These are phyloP conservation scores for Tricholoma flavovirens DNA, from an alignment of 768 basidiomycete species.

Conservation along the genomic window DNA sequence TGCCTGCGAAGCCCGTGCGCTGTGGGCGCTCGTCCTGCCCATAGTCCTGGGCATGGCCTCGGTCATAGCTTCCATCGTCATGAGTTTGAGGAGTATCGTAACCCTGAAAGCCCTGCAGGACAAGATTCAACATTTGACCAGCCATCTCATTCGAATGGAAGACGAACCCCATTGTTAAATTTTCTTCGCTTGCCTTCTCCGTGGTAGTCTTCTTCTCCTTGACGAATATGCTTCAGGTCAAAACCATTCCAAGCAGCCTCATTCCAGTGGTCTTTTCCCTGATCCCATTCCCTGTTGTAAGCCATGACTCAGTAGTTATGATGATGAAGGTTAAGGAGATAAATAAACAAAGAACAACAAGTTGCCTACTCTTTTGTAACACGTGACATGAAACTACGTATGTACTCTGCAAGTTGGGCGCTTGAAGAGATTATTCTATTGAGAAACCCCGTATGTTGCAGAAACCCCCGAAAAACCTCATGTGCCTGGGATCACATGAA, in stretches of 20 bases:
- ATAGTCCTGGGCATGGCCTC: slow-evolving; percentile 26
- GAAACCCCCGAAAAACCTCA: too few relatives aligned
- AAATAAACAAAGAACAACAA: slow-evolving; percentile 29
- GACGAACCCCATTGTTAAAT: slow-evolving; percentile 67
- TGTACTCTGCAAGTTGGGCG: too few relatives aligned
- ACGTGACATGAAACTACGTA: too few relatives aligned
- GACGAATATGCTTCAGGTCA: slow-evolving; percentile 38
- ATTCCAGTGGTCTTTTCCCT: slow-evolving; percentile 61
- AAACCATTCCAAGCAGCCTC: slow-evolving; percentile 40
- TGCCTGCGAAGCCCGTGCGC: slow-evolving; percentile 40
- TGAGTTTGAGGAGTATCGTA: slow-evolving; percentile 45
- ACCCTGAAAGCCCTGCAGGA: slow-evolving; percentile 34
- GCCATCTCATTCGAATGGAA: background rate
- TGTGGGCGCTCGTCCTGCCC: slow-evolving; percentile 47
- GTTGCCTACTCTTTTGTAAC: too few relatives aligned
- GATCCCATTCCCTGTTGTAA: slow-evolving; percentile 84
- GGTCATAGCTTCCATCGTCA: slow-evolving; percentile 37
- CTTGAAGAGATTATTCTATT: too few relatives aligned
- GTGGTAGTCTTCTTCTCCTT: slow-evolving; percentile 64
- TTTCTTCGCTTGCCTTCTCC: slow-evolving; percentile 75
- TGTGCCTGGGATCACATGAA: too few relatives aligned
- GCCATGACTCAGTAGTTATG: slow-evolving; percentile 46
- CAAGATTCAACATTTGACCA: too few relatives aligned
- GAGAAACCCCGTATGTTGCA: too few relatives aligned
- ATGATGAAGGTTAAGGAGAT: slow-evolving; percentile 31